Conservation (phyloP, 805 yeast species). For the Candida adriatica region DNA sequence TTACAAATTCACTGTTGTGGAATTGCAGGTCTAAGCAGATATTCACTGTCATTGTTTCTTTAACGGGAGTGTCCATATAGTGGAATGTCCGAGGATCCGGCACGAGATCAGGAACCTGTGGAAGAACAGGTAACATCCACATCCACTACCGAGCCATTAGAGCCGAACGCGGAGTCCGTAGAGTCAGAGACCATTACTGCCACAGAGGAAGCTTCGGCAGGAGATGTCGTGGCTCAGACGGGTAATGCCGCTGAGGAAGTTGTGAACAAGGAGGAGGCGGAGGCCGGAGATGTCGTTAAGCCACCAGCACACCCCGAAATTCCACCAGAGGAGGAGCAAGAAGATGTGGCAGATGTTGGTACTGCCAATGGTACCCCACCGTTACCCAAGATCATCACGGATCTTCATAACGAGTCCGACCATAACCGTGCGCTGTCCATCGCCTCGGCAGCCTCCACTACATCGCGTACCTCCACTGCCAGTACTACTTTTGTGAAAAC, state of each 20-base stretch:
- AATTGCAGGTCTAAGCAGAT: too few relatives aligned
- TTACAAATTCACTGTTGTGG: too few relatives aligned
- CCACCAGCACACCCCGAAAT: not conserved
- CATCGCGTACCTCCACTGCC: conserved; percentile 25
- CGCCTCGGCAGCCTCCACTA: conserved; percentile 15
- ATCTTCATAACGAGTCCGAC: conserved; percentile 7
- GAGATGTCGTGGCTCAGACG: too few relatives aligned
- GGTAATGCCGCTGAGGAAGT: not conserved
- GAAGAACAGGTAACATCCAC: too few relatives aligned
- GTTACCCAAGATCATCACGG: conserved; percentile 15
- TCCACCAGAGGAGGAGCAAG: conserved; percentile 5
- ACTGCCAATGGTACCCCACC: conserved; percentile 13
- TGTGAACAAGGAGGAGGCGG: not conserved
- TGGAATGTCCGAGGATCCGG: too few relatives aligned
- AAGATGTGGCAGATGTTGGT: conserved; percentile 17
- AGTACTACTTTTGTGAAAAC: conserved; percentile 40
- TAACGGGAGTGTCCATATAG: too few relatives aligned
- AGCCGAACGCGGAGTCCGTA: too few relatives aligned
- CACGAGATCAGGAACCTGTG: too few relatives aligned
- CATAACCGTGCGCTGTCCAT: conserved; percentile 18
- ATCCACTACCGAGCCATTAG: too few relatives aligned
- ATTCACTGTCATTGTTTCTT: too few relatives aligned
- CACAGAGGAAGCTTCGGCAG: too few relatives aligned
- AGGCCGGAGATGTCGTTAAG: not conserved
- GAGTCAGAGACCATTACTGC: too few relatives aligned